Evolutionary conservation across 2,329 filamentous ascomycete genomes (phyloP), one percentile per base, ranked within the genome.

Genomic region (Leptographium galeiforme): DNA sequence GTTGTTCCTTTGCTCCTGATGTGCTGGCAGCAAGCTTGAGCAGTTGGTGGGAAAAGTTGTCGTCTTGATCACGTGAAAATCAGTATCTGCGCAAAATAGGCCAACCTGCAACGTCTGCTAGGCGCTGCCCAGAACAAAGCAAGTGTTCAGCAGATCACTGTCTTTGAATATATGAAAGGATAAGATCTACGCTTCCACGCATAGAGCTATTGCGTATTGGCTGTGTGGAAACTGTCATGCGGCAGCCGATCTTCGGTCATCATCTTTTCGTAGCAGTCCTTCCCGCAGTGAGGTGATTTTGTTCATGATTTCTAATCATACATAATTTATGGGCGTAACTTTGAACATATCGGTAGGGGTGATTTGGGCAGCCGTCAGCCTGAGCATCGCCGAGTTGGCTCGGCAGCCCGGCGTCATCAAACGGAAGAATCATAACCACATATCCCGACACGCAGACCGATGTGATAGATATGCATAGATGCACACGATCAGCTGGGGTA

Each of bases 401-500:
- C 19, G 25, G 12, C 41, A 44, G 44, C 30, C 8, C 30, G n/a
- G 48, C 13, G 36, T 12, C 46, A 13, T 12, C 13, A 36, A 32
- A 48, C 39, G 39, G 18, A 25, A 25, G 25, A 25, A 25, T 25
- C 8, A 19, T 4, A 10, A 43, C 40, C 40, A 36, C 32, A 36
- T 48, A 32, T 6, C 19, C n/a, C 33, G 2, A 30, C n/a, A 11
- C 12, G 34, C 34, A 13, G 12, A 32, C 12, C 5, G 11, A 8
- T 8, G 7, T 2, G 43, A 53, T 38, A 43, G 45, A 13, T 5
- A 11, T 10, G n/a, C 8, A 34, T 33, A 11, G 30, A n/a, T 11
- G 10, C 30, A 12, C 13, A 43, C 56, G 59, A 62, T 70, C 70
- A 78, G 73, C 75, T 77, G 57, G 78, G 78, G 64, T 72, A 82